Evolutionary conservation across 179 eudicot genomes (phyloP), one percentile per base, ranked within the genome.

Genomic region (Silene coronaria): DNA sequence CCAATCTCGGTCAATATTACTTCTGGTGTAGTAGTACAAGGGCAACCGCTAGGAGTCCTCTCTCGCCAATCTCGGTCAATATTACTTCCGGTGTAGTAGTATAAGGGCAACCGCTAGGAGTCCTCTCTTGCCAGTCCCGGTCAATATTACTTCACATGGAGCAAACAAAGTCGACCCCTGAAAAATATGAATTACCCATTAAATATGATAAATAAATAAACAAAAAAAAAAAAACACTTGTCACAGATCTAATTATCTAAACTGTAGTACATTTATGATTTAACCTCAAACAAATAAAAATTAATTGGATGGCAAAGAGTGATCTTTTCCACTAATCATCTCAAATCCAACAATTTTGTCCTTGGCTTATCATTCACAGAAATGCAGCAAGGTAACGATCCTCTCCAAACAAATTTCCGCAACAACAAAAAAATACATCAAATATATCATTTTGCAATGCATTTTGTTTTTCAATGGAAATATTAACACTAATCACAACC

Each of bases 361-460:
- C 72, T 42, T 62, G 6, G 46, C 77, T 38, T 28, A 59, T 81
- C 79, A 46, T 60, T 80, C 71, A 67, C 65, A 87, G 78, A 79
- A 75, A 90, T 89, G 92, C 86, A 84, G 82, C 79, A 71, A 81
- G 84, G 87, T 84, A 83, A 53, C 82, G 14, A 53, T 69, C 59
- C 38, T 27, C 23, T 38, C 58, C 11, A 60, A 23, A 57, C 60
- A 67, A 38, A 71, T 42, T 6, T 27, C 19, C 26, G 21, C 1
- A 62, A 67, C 66, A n/a, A n/a, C n/a, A 21, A 69, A 23, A 24
- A 17, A 21, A 75, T 32, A 24, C 65, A 59, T 19, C 17, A 72
- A 60, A 26, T 16, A 26, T 21, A 70, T 53, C 60, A 12, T 21
- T 67, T 53, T 75, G 81, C 70, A 70, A 78, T 79, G 81, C 67